Evolutionary conservation across 1,284 basidiomycete species (phyloP), one percentile per base, ranked within the genome.

Genomic region (Tranzscheliella williamsii): DNA sequence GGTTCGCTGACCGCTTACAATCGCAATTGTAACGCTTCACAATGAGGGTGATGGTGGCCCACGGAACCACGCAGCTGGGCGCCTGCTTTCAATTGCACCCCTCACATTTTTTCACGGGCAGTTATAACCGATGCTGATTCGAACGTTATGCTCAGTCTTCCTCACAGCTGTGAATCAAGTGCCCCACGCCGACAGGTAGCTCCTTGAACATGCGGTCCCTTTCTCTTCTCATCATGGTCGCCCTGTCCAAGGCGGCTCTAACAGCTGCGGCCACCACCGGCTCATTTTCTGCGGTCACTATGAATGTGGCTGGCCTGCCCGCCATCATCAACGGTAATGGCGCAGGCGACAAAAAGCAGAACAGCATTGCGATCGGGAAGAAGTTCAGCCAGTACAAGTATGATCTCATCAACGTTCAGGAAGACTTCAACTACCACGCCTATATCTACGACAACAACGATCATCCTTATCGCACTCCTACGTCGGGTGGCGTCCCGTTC

Each of bases 341-440:
- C 17, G 42, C 35, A n/a, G 38, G 38, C 8, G 41, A 45, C 49
- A 52, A 52, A 21, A 31, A 45, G 23, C 29, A 18, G 21, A 52
- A 52, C 33, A 44, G 42, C n/a, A 24, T 52, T 8, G 17, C 23
- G 15, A 52, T 52, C 13, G 49, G 49, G 11, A 31, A 37, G 9
- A 52, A 41, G 27, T 40, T 52, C 12, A 16, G 33, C 15, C 27
- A 44, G 29, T 52, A 52, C 36, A 30, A 37, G 5, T 52, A 37
- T 26, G 42, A 52, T 9, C 23, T 52, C 15, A 45, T 52, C 49
- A 52, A 52, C 34, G 33, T 52, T 5, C 49, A 52, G 23, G 49
- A 52, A 36, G 49, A 45, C 33, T 52, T 44, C 38, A 41, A 52
- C 27, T 52, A 52, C 22, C 49, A 52, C 20, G 49, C 49, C 11